Evolutionary conservation across 345 rosid species (phyloP), one percentile per base, ranked within the genome.

Genomic region (Euclidium syriacum): DNA sequence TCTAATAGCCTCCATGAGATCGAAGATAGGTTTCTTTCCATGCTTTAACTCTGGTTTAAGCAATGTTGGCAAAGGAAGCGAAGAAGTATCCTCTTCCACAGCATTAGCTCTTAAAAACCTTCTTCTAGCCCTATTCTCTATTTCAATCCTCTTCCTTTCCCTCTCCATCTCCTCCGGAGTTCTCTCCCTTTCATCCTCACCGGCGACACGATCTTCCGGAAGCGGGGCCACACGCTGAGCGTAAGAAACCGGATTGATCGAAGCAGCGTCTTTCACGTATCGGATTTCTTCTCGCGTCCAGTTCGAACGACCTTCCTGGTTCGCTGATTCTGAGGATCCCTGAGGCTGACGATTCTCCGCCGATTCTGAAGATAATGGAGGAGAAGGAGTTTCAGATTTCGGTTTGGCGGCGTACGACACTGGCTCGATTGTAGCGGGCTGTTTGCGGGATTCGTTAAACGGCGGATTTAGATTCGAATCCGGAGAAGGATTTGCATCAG

Each of bases 231-330:
- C 90, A 1, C 91, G 87, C 9, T 71, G 8, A 10, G 90, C 82
- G 51, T 87, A 90, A 1, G 99, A 87, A 7, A 87, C 85, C 10
- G 91, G 84, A 34, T 80, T 40, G 33, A 94, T 75, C 3, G 78
- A 61, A 6, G 89, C 68, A 8, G 64, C 67, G 58, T 87, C 85
- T 65, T 80, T 90, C 49, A 90, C 72, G 52, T 87, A 90, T 3
- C 99, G 83, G 52, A 79, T 60, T 43, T 94, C 99, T 61, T 84
- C 95, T 10, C 90, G 82, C 15, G 85, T 85, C 90, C 78, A 89
- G 48, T 4, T 18, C 25, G 73, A n/a, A 8, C 44, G 75, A 25
- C 42, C 38, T 10, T 53, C 77, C 53, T 54, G 65, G 20, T 9
- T 29, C 5, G 17, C 18, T 17, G 58, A 57, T 36, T 47, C 53